phyloP scores from a whole-genome alignment of 1,139 yeast genomes.

The Scheffersomyces segobiensis region DNA sequence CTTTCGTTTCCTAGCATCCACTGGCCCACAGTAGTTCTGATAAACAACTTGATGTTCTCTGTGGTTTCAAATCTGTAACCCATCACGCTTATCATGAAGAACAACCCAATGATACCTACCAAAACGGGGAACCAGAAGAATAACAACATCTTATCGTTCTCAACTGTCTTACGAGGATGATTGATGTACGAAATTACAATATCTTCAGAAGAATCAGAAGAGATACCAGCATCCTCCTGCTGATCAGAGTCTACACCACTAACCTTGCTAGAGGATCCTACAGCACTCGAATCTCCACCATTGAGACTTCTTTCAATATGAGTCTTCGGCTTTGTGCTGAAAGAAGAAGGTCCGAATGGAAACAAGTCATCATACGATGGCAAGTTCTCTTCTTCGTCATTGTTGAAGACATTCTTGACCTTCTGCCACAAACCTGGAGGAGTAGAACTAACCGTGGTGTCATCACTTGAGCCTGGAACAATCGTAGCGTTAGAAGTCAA shows the following conservation, averaged over 20 bases:
- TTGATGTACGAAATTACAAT: conserved; percentile 56
- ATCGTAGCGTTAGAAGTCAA: conserved; percentile 13
- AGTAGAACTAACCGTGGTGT: conserved; percentile 5
- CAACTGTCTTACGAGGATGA: conserved; percentile 63
- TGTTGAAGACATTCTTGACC: conserved; percentile 58
- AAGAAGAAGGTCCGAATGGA: conserved; percentile 55
- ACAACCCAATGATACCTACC: conserved; percentile 51
- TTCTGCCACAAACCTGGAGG: conserved; percentile 56
- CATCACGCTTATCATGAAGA: conserved; percentile 51
- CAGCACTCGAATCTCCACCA: background rate
- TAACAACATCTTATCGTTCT: conserved; percentile 80
- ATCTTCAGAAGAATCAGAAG: conserved; percentile 54
- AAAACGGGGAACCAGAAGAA: conserved; percentile 86
- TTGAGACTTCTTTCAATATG: conserved; percentile 36
- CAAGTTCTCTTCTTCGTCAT: conserved; percentile 45
- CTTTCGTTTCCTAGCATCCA: conserved; percentile 71
- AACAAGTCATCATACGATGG: conserved; percentile 84
- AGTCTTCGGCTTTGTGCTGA: conserved; percentile 35
- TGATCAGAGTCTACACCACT: conserved; percentile 11
- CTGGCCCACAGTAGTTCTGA: conserved; percentile 58
- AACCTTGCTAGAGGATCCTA: conserved; percentile 1
- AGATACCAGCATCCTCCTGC: conserved; percentile 30
- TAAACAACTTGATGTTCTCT: conserved; percentile 44
- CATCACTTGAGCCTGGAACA: conserved; percentile 7
- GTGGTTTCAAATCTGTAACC: conserved; percentile 47